Conservation (phyloP, 2,329 filamentous ascomycete species). For the Chaetoscypha palmicola region DNA sequence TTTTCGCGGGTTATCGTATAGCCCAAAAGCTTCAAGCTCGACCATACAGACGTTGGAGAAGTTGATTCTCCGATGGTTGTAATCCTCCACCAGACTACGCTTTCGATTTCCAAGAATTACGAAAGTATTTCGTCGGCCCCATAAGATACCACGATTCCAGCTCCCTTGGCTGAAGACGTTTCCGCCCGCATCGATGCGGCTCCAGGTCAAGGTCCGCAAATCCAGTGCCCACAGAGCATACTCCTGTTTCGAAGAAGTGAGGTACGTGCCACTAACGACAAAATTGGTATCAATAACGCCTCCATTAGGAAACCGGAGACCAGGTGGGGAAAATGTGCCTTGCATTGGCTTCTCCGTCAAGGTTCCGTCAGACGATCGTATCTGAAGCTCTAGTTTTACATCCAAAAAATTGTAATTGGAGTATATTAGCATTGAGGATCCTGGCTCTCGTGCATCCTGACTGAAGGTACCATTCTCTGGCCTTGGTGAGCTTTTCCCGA, state of each 20-base stretch:
- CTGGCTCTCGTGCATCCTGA: constrained; percentile 49
- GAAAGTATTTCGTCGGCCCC: constrained; percentile 90
- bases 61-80: constrained; percentile 96
- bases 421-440: constrained; percentile 85
- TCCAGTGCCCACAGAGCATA: constrained; percentile 96
- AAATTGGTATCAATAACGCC: constrained; percentile 95
- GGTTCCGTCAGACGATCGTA: constrained; percentile 75
- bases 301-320: constrained; percentile 90
- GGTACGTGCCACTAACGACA: constrained; percentile 92
- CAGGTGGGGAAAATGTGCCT: constrained; percentile 78
- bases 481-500: constrained; percentile 50
- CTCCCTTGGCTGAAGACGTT: constrained; percentile 94
- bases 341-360: constrained; percentile 86
- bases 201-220: constrained; percentile 82
- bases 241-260: constrained; percentile 96
- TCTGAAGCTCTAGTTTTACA: constrained; percentile 89
- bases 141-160: constrained; percentile 93
- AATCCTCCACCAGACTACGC: constrained; percentile 90
- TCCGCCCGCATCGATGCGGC: constrained; percentile 87
- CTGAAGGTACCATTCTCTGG: constrained; percentile 37
- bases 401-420: constrained; percentile 99
- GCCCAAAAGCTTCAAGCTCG: constrained; percentile 91
- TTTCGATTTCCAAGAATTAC: constrained; percentile 93
- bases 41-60: constrained; percentile 97
- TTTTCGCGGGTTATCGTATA: constrained; percentile 91